These are phyloP conservation scores for Sequoia sempervirens DNA, from an alignment of 75 land plant genomes.

Conservation along the genomic window DNA sequence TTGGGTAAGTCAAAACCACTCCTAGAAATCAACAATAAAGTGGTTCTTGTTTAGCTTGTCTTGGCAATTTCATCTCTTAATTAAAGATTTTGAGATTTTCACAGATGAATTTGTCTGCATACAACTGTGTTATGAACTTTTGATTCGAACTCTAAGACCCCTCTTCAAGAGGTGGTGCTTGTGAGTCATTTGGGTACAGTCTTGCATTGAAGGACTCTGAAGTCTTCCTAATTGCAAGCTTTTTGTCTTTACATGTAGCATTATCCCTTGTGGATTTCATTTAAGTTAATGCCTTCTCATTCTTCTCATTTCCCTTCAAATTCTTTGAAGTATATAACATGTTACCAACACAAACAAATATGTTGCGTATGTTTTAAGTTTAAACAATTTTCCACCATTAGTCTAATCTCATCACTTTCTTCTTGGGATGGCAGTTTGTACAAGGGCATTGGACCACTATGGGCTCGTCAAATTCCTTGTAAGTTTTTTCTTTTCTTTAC, in stretches of 20 bases:
- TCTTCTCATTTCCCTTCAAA: not conserved
- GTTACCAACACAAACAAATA: not conserved
- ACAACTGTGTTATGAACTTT: no score
- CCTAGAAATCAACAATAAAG: no score
- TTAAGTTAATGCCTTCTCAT: not conserved
- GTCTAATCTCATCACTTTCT: not conserved
- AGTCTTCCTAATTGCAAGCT: not conserved
- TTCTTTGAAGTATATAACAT: not conserved
- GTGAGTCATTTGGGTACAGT: not conserved
- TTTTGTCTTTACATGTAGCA: not conserved
- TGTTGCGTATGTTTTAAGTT: not conserved
- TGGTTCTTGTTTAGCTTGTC: constrained; percentile 2
- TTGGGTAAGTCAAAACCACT: no score
- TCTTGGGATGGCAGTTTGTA: constrained; percentile 15
- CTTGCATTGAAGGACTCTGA: not conserved
- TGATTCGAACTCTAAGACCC: not conserved
- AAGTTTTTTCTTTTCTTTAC: not conserved
- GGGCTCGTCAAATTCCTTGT: constrained; percentile 45
- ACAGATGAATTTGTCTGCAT: no score
- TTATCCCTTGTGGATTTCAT: not conserved
- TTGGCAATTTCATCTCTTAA: not conserved
- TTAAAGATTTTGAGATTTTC: not conserved
- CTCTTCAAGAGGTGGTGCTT: not conserved
- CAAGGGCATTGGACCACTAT: constrained; percentile 38
- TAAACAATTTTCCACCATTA: not conserved